phyloP scores from a whole-genome alignment of 2,329 filamentous ascomycete genomes.

The Pseudogymnoascus sp. region DNA sequence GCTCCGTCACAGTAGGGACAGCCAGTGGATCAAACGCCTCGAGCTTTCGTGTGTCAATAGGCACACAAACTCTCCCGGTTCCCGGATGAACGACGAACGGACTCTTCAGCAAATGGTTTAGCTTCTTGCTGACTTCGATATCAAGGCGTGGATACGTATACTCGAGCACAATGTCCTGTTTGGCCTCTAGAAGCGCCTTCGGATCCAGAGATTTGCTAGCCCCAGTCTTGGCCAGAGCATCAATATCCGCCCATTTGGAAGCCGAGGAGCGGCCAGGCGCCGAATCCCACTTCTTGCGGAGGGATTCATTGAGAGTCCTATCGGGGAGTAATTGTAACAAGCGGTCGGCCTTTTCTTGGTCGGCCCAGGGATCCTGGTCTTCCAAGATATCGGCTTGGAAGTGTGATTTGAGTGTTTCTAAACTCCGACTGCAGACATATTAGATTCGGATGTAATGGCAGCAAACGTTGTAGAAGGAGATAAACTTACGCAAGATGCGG shows the following conservation, averaged over 20 bases:
- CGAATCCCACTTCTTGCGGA: conserved; percentile 87
- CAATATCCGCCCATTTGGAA: conserved; percentile 92
- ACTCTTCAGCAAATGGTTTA: conserved; percentile 95
- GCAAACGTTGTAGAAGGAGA: neutral
- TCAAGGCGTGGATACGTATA: conserved; percentile 97
- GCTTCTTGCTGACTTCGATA: conserved; percentile 93
- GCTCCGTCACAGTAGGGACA: conserved; percentile 81
- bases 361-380: conserved; percentile 79
- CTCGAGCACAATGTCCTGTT: conserved; percentile 92
- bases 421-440: conserved; percentile 55
- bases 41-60: conserved; percentile 68
- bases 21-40: conserved; percentile 79
- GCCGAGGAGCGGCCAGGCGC: conserved; percentile 68
- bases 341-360: conserved; percentile 62
- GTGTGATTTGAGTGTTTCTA: conserved; percentile 75
- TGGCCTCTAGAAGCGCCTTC: conserved; percentile 72
- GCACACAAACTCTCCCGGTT: conserved; percentile 90
- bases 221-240: conserved; percentile 71
- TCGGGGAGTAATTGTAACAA: conserved; percentile 83
- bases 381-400: conserved; percentile 78
- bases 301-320: conserved; percentile 63
- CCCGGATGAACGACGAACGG: conserved; percentile 95
- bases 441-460: conserved; percentile 8
- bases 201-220: conserved; percentile 65
- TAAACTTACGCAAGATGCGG: conserved; percentile 67